A percentile compares a stretch with the other conserved stretches of the same genome.
Conservation (phyloP, 495 filamentous ascomycete genomes). For the Aspergillus nanangensis region DNA sequence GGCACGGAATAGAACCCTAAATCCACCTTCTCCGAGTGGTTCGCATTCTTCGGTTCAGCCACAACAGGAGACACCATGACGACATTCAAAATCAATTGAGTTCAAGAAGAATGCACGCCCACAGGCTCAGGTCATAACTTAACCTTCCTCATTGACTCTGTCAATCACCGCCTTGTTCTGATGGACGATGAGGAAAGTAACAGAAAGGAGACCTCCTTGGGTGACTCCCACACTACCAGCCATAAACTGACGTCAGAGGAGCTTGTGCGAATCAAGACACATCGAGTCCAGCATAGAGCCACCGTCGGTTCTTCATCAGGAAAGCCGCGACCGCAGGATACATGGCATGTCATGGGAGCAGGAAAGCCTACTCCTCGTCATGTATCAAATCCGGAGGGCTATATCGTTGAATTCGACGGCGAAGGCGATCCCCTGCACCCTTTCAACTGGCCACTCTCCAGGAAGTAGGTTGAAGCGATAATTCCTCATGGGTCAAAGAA, state of each 20-base stretch:
- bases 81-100: not conserved
- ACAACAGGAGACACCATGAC: not conserved
- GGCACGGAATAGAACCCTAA: not conserved
- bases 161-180: not conserved
- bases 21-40: not conserved
- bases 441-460: not conserved
- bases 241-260: not conserved
- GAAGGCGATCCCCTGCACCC: not conserved
- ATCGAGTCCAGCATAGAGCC: not conserved
- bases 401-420: not conserved
- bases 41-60: not conserved
- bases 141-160: too few relatives aligned
- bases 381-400: not conserved
- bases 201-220: not conserved
- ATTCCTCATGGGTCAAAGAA: too few relatives aligned
- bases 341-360: not conserved
- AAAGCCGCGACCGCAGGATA: not conserved
- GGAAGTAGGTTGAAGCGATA: not conserved
- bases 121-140: too few relatives aligned
- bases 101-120: too few relatives aligned
- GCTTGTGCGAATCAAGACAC: not conserved
- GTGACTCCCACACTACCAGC: not conserved
- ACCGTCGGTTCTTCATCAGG: not conserved
- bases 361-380: not conserved
- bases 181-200: not conserved